Base-by-base conservation (phyloP, 129 eudicot genomes). In the Artemisia annua region DNA sequence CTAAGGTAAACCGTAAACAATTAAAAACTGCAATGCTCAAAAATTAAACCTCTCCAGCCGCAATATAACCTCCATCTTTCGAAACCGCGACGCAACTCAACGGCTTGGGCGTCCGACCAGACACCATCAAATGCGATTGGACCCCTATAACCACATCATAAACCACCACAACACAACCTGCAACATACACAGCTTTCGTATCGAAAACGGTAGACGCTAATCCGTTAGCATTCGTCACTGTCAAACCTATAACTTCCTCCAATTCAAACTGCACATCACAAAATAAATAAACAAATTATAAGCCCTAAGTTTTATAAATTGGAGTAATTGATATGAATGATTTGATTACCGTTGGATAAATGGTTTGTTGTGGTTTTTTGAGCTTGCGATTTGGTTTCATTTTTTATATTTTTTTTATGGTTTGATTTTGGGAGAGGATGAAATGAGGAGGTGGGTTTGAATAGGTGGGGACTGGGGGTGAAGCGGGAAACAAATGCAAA, bases 41-140 rank as follows among this genome's bases (percentile, higher is more conserved):
- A 24, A 51, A 55, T 35, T n/a, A 74, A 8, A 89, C 96, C 92
- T 89, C 92, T 74, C 92, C 96, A n/a, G 92, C 96, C 10, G 96
- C 96, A 80, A 86, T 76, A 62, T 86, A 69, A 10, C 54, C 63
- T 54, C 83, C 89, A 75, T 86, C 87, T 11, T 55, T 71, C 19
- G 89, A 86, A 1, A 86, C 70, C 17, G 87, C 75, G 30, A 86
- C 83, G 61, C 96, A 86, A 74, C 75, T 72, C 50, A 89, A 70
- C 11, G 85, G 89, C 64, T 84, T 89, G 1, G 89, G 91, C 68
- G 57, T 67, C 20, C 96, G 82, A 82, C 75, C 63, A 15, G 85
- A 78, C 51, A 74, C 89, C 75, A 82, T 35, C 7, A 86, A 64
- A 15, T 84, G 87, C 11, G 83, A 84, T 17, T 84, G 96, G 50